A percentile compares a stretch with the other conserved stretches of the same genome.
phyloP scores from a whole-genome alignment of 176 grass and related monocot species.

The Cenchrus fungigraminus region DNA sequence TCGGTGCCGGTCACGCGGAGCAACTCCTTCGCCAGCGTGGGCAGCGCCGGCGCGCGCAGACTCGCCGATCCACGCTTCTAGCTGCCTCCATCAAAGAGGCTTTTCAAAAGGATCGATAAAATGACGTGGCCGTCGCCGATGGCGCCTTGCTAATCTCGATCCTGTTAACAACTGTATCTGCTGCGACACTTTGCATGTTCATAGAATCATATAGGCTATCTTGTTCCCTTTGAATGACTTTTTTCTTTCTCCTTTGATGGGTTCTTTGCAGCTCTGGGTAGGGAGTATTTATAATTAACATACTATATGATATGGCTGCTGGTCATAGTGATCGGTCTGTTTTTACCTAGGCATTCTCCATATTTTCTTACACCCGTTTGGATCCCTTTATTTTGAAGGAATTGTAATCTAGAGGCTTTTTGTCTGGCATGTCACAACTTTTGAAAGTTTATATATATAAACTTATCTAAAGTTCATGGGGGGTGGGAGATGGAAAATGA shows the following conservation, averaged over 20 bases:
- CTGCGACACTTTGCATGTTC: neutral
- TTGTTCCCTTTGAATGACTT: neutral
- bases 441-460: too few relatives aligned
- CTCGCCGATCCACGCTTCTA: constrained; percentile 1
- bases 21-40: constrained; percentile 52
- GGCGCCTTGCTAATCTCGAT: neutral
- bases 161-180: neutral
- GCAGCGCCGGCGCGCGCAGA: neutral
- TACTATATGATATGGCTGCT: too few relatives aligned
- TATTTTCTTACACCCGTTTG: too few relatives aligned
- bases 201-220: neutral
- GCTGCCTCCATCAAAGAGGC: neutral
- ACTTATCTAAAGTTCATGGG: too few relatives aligned
- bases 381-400: too few relatives aligned
- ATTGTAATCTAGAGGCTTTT: too few relatives aligned
- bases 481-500: too few relatives aligned
- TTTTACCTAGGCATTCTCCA: too few relatives aligned
- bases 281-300: too few relatives aligned
- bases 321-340: too few relatives aligned
- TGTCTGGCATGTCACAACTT: too few relatives aligned
- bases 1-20: constrained; percentile 59
- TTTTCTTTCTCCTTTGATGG: neutral
- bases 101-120: neutral
- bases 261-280: neutral
- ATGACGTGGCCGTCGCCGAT: neutral